A percentile compares a stretch with the other conserved stretches of the same genome.
Conservation (phyloP, 257 asterid genomes). For the Solanum okadae region DNA sequence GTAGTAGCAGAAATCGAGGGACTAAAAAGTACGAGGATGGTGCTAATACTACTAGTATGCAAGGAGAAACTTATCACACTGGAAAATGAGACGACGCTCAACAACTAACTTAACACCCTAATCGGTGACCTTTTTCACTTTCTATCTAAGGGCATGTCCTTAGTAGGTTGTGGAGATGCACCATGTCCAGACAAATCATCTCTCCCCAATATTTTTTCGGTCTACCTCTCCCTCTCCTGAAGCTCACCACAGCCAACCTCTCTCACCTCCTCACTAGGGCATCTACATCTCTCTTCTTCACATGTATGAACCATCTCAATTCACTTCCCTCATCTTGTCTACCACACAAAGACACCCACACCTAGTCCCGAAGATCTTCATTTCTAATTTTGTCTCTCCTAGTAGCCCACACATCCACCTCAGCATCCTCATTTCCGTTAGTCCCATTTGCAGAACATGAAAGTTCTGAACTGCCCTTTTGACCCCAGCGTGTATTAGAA, state of each 20-base stretch:
- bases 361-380: not conserved
- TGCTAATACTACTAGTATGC: not conserved
- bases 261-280: not conserved
- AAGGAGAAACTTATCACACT: not conserved
- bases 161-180: not conserved
- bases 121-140: fast-evolving
- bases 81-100: not conserved
- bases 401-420: not conserved
- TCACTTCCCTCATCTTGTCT: not conserved
- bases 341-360: not conserved
- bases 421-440: not conserved
- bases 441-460: not conserved
- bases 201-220: not conserved
- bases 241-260: not conserved
- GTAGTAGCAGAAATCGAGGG: not conserved
- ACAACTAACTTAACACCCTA: not conserved
- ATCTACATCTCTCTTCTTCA: not conserved
- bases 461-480: not conserved
- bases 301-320: not conserved
- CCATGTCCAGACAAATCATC: not conserved
- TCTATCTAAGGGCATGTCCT: not conserved
- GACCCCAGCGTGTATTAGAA: not conserved
- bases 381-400: not conserved
- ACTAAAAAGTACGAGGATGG: not conserved
- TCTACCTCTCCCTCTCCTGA: not conserved